A percentile compares a stretch with the other conserved stretches of the same genome.
These are phyloP conservation scores for Mortierella claussenii DNA, from an alignment of 192 early-diverging fungal species.

Conservation along the genomic window DNA sequence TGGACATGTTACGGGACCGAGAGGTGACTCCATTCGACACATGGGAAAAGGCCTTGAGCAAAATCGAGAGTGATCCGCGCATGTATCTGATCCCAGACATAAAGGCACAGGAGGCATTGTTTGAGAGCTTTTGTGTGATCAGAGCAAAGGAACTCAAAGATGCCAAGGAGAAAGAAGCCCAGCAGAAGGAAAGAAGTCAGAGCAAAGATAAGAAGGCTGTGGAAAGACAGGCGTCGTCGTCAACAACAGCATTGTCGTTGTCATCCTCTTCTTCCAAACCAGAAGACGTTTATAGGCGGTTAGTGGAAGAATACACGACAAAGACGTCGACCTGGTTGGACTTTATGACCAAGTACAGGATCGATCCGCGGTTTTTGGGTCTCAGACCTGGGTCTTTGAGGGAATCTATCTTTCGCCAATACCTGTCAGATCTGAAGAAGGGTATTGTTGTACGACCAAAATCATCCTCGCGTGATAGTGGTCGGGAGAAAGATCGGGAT, in stretches of 20 bases:
- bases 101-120: slow-evolving; percentile 71
- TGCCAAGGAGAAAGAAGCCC: slow-evolving; percentile 54
- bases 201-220: slow-evolving; percentile 2
- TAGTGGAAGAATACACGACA: slow-evolving; percentile 68
- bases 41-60: slow-evolving; percentile 76
- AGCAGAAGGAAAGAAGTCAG: slow-evolving; percentile 27
- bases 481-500: slow-evolving; percentile 1
- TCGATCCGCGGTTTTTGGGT: slow-evolving; percentile 70
- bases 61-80: slow-evolving; percentile 71
- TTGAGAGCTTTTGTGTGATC: slow-evolving; percentile 80
- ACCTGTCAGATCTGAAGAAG: slow-evolving; percentile 64
- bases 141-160: slow-evolving; percentile 65
- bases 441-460: slow-evolving; percentile 15
- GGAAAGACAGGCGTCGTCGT: slow-evolving; percentile 5
- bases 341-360: slow-evolving; percentile 74
- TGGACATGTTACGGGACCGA: slow-evolving; percentile 69
- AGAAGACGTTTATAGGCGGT: slow-evolving; percentile 64
- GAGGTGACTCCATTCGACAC: slow-evolving; percentile 81
- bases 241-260: slow-evolving; percentile 6
- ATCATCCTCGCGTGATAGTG: slow-evolving; percentile 2
- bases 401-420: slow-evolving; percentile 72
- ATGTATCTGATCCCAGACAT: slow-evolving; percentile 35
- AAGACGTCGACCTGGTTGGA: slow-evolving; percentile 74
- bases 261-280: slow-evolving; percentile 35
- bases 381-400: slow-evolving; percentile 68